phyloP scores from a whole-genome alignment of 2,329 filamentous ascomycete genomes.

The Talaromyces sp. region DNA sequence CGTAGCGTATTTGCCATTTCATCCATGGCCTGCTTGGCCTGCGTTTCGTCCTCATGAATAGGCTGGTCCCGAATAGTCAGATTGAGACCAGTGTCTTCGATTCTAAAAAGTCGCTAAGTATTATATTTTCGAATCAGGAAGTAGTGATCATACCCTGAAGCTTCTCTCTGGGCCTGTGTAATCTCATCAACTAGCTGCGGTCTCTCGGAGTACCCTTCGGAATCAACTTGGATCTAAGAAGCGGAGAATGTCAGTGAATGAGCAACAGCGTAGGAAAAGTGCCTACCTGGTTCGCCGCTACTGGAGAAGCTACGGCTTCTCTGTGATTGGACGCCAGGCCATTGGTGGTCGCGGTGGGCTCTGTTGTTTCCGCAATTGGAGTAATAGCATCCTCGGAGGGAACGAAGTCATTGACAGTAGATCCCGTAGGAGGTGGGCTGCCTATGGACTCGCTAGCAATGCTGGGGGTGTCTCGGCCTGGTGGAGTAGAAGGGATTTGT shows the following conservation, averaged over 20 bases:
- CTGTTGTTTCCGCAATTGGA: conserved; percentile 24
- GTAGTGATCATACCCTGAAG: conserved; percentile 30
- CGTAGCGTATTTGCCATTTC: conserved; percentile 50
- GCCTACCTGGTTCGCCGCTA: conserved; percentile 10
- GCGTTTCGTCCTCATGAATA: conserved; percentile 49
- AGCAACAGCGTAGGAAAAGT: not conserved
- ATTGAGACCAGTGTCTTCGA: conserved; percentile 46
- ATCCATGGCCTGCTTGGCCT: conserved; percentile 48
- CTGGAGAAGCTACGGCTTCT: not conserved
- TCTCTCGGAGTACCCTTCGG: conserved; percentile 41
- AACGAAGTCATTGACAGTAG: conserved; percentile 19
- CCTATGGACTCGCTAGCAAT: conserved; percentile 20
- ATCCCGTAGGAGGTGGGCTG: conserved; percentile 10
- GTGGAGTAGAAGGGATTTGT: conserved; percentile 30
- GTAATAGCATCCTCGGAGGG: conserved; percentile 25
- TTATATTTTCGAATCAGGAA: no score
- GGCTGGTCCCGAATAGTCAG: conserved; percentile 49
- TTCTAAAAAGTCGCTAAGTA: conserved; percentile 23
- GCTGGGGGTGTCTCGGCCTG: conserved; percentile 30
- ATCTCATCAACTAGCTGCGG: conserved; percentile 45
- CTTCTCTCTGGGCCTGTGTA: conserved; percentile 45
- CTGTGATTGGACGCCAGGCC: conserved; percentile 21
- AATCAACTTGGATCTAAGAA: conserved; percentile 33
- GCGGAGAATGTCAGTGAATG: conserved; percentile 18
- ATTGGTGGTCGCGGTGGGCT: conserved; percentile 26